Conservation (phyloP, 139 green algal species). For the Chlorella sp. region DNA sequence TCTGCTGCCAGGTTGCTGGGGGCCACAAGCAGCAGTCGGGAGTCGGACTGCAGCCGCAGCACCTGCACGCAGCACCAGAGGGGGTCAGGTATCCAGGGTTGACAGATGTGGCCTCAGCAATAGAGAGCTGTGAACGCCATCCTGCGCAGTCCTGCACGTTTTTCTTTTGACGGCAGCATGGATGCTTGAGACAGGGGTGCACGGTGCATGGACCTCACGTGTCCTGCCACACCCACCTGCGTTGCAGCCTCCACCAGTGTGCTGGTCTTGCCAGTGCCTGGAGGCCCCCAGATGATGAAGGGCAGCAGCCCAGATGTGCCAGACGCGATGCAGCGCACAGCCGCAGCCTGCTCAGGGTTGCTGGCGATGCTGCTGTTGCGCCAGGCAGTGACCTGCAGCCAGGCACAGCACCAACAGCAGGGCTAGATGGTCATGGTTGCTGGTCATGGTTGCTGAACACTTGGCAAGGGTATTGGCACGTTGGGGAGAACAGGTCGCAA, state of each 20-base stretch:
- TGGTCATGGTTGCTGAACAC: too few relatives aligned
- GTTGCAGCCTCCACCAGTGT: conserved; percentile 32
- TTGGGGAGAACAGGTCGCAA: not conserved
- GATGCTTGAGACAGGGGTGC: too few relatives aligned
- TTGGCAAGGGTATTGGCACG: not conserved
- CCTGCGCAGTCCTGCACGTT: too few relatives aligned
- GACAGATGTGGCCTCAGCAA: too few relatives aligned
- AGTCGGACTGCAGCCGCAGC: not conserved
- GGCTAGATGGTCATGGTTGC: too few relatives aligned
- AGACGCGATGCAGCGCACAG: conserved; percentile 12
- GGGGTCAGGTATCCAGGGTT: too few relatives aligned
- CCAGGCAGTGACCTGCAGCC: too few relatives aligned
- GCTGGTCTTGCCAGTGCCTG: conserved; percentile 36
- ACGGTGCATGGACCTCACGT: too few relatives aligned
- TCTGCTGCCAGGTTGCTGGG: conserved; percentile 42
- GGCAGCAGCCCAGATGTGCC: conserved; percentile 21
- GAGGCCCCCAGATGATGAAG: conserved; percentile 39
- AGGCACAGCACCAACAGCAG: too few relatives aligned
- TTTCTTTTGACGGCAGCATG: too few relatives aligned
- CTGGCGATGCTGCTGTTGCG: too few relatives aligned
- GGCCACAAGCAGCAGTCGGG: conserved; percentile 25
- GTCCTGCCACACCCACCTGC: conserved; percentile 32
- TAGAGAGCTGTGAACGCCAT: too few relatives aligned
- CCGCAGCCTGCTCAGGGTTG: conserved; percentile 35
- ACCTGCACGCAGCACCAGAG: not conserved